These are phyloP conservation scores for Candida sanyaensis DNA, from an alignment of 1,139 yeast genomes.

Conservation along the genomic window DNA sequence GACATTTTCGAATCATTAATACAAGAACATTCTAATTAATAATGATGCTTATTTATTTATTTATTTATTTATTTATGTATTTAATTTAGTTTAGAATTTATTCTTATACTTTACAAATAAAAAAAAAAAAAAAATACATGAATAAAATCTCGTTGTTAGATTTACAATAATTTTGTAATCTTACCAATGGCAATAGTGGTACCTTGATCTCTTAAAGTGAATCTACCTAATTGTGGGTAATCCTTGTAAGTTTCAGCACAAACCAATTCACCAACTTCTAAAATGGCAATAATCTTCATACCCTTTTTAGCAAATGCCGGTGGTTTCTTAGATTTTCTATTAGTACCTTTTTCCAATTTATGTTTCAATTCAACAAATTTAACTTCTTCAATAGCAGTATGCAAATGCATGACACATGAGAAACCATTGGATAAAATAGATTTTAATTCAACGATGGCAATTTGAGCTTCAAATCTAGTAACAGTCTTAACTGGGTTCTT, in stretches of 20 bases:
- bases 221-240: slow-evolving; percentile 95
- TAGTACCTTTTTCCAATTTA: slow-evolving; percentile 94
- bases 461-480: slow-evolving; percentile 90
- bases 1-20: slow-evolving; percentile 34
- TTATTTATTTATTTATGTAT: not conserved
- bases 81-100: not conserved
- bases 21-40: not conserved
- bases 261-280: slow-evolving; percentile 82
- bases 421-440: slow-evolving; percentile 93
- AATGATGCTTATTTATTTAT: not conserved
- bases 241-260: slow-evolving; percentile 92
- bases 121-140: not conserved
- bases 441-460: slow-evolving; percentile 94
- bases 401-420: slow-evolving; percentile 98
- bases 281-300: slow-evolving; percentile 92
- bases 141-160: not conserved
- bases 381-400: slow-evolving; percentile 97
- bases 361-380: slow-evolving; percentile 79
- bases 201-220: slow-evolving; percentile 98
- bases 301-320: slow-evolving; percentile 99
- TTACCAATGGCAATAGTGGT: slow-evolving; percentile 98
- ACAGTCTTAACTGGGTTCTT: slow-evolving; percentile 90
- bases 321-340: slow-evolving; percentile 93
- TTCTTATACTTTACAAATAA: not conserved
- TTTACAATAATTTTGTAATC: slow-evolving; percentile 68